These are phyloP conservation scores for Medicago ruthenica DNA, from an alignment of 306 rosid species.

Conservation along the genomic window DNA sequence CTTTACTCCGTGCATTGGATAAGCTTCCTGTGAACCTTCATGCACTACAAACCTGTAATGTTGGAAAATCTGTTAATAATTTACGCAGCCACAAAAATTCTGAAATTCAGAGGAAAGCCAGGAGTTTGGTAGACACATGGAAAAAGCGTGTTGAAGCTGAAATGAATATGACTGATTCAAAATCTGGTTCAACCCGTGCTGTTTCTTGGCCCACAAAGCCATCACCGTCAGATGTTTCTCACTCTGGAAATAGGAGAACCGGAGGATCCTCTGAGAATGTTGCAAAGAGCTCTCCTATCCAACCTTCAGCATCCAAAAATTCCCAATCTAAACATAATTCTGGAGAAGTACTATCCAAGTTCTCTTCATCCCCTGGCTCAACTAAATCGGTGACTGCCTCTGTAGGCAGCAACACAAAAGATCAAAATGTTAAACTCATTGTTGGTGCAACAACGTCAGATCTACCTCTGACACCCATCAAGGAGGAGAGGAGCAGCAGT, in stretches of 20 bases:
- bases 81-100: constrained; percentile 77
- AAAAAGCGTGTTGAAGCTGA: constrained; percentile 90
- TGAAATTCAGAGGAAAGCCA: constrained; percentile 90
- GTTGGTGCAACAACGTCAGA: constrained; percentile 62
- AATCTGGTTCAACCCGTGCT: constrained; percentile 60
- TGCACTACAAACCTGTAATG: constrained; percentile 80
- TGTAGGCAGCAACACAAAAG: constrained; percentile 59
- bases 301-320: constrained; percentile 59
- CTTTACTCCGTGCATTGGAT: constrained; percentile 86
- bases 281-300: constrained; percentile 58
- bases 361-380: constrained; percentile 69
- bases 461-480: constrained; percentile 60
- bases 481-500: constrained; percentile 87
- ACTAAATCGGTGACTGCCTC: constrained; percentile 53
- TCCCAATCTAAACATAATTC: constrained; percentile 58
- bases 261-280: constrained; percentile 67
- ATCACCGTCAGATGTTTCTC: constrained; percentile 62
- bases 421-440: constrained; percentile 53
- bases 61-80: constrained; percentile 90
- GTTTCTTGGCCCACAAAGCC: constrained; percentile 73
- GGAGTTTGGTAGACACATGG: constrained; percentile 91
- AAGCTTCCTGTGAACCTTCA: constrained; percentile 89
- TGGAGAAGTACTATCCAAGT: constrained; percentile 61
- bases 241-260: constrained; percentile 61
- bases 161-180: constrained; percentile 78